Percentiles rank a stretch among this genome's conserved stretches.
Conservation (phyloP, 2,329 filamentous ascomycete species). For the Zymoseptoria passerinii region DNA sequence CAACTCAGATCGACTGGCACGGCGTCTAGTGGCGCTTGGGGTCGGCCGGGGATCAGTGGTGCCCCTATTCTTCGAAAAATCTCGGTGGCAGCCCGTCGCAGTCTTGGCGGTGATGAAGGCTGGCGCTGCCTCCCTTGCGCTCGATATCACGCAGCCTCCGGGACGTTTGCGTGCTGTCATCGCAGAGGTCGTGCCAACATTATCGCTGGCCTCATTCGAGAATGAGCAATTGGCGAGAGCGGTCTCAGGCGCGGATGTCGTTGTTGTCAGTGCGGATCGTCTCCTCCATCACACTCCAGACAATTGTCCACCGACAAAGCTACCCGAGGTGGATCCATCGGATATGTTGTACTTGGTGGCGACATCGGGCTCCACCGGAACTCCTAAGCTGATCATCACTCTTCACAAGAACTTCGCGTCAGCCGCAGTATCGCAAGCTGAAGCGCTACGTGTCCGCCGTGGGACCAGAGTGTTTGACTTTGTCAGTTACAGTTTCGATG, state of each 20-base stretch:
- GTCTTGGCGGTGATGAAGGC: constrained; percentile 3
- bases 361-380: constrained; percentile 14
- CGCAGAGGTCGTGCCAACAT: neutral
- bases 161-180: neutral
- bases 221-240: too few species aligned
- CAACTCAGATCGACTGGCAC: neutral
- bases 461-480: constrained; percentile 10
- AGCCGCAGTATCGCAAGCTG: neutral
- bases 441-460: neutral
- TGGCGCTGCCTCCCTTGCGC: neutral
- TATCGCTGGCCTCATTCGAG: neutral
- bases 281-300: too few species aligned
- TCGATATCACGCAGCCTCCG: neutral
- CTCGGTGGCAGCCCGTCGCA: neutral
- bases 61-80: constrained; percentile 1
- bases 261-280: too few species aligned
- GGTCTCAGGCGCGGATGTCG: too few species aligned
- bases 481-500: constrained; percentile 10
- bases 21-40: neutral
- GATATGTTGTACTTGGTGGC: constrained; percentile 6
- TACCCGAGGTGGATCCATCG: neutral
- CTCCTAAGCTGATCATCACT: constrained; percentile 8
- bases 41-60: neutral
- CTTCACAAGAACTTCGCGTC: constrained; percentile 4
- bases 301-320: too few species aligned